Percentiles rank a stretch among this genome's conserved stretches.
phyloP scores from a whole-genome alignment of 176 grass and related monocot genomes.

The Ampelocalamus luodianensis region DNA sequence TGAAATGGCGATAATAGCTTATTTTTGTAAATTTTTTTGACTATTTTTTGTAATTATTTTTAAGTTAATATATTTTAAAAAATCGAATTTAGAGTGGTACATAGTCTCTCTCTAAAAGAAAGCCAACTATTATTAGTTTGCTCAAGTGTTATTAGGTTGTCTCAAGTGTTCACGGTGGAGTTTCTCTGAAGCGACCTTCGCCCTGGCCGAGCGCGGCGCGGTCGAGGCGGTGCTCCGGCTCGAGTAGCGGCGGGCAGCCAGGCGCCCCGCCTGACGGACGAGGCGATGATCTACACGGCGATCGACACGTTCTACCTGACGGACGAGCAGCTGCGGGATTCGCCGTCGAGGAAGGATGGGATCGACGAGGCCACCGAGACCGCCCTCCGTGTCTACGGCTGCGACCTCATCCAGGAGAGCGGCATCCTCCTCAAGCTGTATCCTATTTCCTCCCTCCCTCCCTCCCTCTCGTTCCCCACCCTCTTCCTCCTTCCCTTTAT shows the following conservation, averaged over 20 bases:
- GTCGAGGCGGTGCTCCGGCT: not conserved
- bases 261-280: not conserved
- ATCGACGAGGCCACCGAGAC: constrained; percentile 82
- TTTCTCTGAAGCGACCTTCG: not conserved
- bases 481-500: not conserved
- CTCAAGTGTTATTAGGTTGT: no score
- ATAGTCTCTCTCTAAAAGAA: no score
- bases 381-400: constrained; percentile 76
- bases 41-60: no score
- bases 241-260: not conserved
- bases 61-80: no score
- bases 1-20: no score
- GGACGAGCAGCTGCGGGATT: constrained; percentile 75
- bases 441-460: constrained; percentile 35
- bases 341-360: constrained; percentile 88
- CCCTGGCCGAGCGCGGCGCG: not conserved
- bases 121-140: no score
- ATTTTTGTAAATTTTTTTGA: no score
- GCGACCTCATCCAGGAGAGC: constrained; percentile 92
- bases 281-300: constrained; percentile 78
- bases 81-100: no score
- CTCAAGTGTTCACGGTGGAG: no score
- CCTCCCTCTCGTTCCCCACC: not conserved
- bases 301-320: constrained; percentile 95
- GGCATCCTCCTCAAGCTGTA: constrained; percentile 91